Percentiles rank a stretch among this genome's conserved stretches.
Conservation (phyloP, 2,329 filamentous ascomycete genomes). For the Teratosphaeriaceae sp. region DNA sequence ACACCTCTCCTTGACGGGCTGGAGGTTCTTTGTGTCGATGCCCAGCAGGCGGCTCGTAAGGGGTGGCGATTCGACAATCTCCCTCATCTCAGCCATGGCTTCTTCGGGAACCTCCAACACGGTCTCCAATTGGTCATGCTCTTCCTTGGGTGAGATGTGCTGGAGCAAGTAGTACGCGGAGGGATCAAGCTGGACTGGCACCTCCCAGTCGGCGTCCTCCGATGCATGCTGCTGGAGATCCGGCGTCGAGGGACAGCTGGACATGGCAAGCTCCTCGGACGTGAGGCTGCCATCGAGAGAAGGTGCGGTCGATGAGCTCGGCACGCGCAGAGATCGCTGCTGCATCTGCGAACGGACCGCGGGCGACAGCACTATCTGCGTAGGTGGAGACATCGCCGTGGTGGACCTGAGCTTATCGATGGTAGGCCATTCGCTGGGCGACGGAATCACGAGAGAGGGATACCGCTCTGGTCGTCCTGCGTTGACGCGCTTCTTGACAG, state of each 20-base stretch:
- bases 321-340: constrained; percentile 52
- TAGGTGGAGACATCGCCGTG: constrained; percentile 42
- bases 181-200: constrained; percentile 58
- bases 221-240: constrained; percentile 53
- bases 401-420: constrained; percentile 46
- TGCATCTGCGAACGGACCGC: constrained; percentile 63
- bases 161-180: constrained; percentile 75
- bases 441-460: constrained; percentile 54
- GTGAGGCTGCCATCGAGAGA: constrained; percentile 84
- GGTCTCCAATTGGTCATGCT: constrained; percentile 24
- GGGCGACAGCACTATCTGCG: constrained; percentile 32
- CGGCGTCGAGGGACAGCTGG: constrained; percentile 81
- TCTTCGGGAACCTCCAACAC: constrained; percentile 44
- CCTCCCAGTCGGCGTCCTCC: constrained; percentile 57
- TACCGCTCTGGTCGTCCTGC: constrained; percentile 37
- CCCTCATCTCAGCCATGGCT: constrained; percentile 49
- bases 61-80: constrained; percentile 45
- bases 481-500: constrained; percentile 37
- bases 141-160: constrained; percentile 54
- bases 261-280: constrained; percentile 76
- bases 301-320: constrained; percentile 71
- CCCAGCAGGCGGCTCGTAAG: constrained; percentile 38
- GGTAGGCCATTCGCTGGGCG: constrained; percentile 50
- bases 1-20: constrained; percentile 3
- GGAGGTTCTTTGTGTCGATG: constrained; percentile 22